Base-by-base conservation (phyloP, 306 rosid genomes). In the Castanea crenata region DNA sequence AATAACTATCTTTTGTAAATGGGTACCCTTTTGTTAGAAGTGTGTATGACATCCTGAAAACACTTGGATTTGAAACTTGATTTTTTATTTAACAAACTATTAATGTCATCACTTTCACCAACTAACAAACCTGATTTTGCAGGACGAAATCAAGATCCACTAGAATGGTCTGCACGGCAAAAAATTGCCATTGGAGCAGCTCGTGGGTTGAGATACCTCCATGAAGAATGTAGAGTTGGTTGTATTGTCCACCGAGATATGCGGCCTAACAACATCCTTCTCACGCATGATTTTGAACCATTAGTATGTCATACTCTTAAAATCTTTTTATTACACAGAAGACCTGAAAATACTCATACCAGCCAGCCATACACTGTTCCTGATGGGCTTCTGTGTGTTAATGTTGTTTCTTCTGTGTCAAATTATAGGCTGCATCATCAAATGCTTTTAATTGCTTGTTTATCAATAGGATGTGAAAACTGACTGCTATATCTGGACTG, bases 171-270 rank as follows among this genome's bases (percentile, higher is more conserved):
- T 62, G 97, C 96, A 27, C 78, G 99, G 57, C 97, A 90, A 77
- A 92, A 85, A 70, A 88, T 91, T 38, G 96, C 98, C 31, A 92
- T 95, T 12, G 98, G 99, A 82, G 99, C 99, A 55, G 96, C 99
- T 54, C 91, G 98, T 65, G 99, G 99, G 76, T 87, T 95, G 88
- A 90, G 99, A 82, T 95, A 95, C 87, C 98, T 95, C 72, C 99
- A 95, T 12, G 99, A 95, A 86, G 99, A 95, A 89, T 95, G 99
- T 74, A 88, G 99, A 82, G 99, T 95, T 73, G 99, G 99, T n/a
- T 95, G 99, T 76, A 95, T 95, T 77, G 95, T 95, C 78, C 99
- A 95, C 82, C 98, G 98, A 21, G 99, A 95, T 74, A 85, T 95
- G 89, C 83, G 99, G 31, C 99, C 99, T 25, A 95, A 93, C 87